These are phyloP conservation scores for Synchytrium microbalum DNA, from an alignment of 371 early-diverging fungal genomes.

Conservation along the genomic window DNA sequence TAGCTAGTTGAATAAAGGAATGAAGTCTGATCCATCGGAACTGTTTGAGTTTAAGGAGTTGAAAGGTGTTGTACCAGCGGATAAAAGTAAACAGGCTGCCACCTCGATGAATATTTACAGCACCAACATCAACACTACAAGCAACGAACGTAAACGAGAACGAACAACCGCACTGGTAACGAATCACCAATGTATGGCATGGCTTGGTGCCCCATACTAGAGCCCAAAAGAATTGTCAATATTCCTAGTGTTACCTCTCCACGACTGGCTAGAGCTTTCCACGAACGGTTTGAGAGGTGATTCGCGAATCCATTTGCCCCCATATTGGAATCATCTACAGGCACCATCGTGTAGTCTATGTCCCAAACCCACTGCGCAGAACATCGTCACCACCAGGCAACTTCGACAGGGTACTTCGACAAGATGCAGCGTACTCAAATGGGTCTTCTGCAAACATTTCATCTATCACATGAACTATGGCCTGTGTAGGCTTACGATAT, in stretches of 20 bases:
- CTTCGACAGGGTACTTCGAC: no score
- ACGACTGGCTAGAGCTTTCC: constrained; percentile 60
- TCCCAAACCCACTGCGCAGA: constrained; percentile 53
- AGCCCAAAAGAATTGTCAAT: constrained; percentile 69
- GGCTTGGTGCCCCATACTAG: constrained; percentile 46
- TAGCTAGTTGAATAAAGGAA: no score
- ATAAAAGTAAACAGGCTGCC: background rate
- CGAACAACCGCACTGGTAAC: background rate
- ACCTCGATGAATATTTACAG: background rate
- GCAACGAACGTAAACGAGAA: background rate
- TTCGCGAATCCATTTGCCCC: no score
- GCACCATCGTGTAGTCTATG: no score
- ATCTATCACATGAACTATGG: constrained; percentile 75
- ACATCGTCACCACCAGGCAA: constrained; percentile 80
- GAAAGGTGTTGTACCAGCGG: background rate
- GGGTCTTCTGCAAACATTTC: constrained; percentile 91
- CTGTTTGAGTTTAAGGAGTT: constrained; percentile 40
- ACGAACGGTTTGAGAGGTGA: no score
- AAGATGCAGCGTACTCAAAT: constrained; percentile 84
- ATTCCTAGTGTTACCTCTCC: constrained; percentile 84
- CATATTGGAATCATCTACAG: no score
- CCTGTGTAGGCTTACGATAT: constrained; percentile 69
- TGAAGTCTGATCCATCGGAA: constrained; percentile 75
- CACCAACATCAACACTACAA: background rate
- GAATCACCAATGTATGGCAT: constrained; percentile 29